phyloP scores from a whole-genome alignment of 2,329 filamentous ascomycete genomes.

The Pseudopyrenochaeta lycopersici region DNA sequence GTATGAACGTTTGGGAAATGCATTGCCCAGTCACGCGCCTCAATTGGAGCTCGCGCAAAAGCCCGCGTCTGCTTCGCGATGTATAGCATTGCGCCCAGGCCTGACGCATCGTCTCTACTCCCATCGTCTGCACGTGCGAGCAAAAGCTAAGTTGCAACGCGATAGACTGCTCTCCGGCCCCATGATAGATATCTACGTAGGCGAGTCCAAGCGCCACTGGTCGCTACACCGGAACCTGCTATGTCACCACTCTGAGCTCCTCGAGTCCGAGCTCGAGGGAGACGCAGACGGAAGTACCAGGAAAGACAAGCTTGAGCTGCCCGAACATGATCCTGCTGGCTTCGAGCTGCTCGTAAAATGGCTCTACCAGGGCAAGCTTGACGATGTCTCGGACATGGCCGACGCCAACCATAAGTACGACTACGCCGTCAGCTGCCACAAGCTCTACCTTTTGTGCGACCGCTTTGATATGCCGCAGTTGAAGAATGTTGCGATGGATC shows the following conservation, averaged over 20 bases:
- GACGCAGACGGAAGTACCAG: conserved; percentile 44
- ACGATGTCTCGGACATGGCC: conserved; percentile 57
- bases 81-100: conserved; percentile 40
- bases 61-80: conserved; percentile 17
- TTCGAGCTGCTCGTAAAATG: conserved; percentile 66
- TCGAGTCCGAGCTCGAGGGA: conserved; percentile 50
- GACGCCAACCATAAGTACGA: conserved; percentile 61
- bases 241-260: conserved; percentile 61
- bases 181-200: conserved; percentile 62
- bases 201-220: conserved; percentile 58
- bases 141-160: conserved; percentile 57
- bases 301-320: conserved; percentile 56
- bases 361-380: conserved; percentile 64
- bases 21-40: conserved; percentile 20
- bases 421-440: conserved; percentile 63
- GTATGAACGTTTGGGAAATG: conserved; percentile 17
- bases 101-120: conserved; percentile 49
- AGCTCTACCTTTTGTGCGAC: conserved; percentile 62
- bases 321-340: conserved; percentile 59
- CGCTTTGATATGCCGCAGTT: conserved; percentile 60
- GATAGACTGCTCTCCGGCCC: conserved; percentile 63
- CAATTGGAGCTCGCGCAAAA: conserved; percentile 21
- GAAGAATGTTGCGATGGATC: conserved; percentile 64
- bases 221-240: conserved; percentile 62
- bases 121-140: conserved; percentile 49